Base-by-base conservation (phyloP, 2,329 filamentous ascomycete species). In the Fusarium armeniacum region DNA sequence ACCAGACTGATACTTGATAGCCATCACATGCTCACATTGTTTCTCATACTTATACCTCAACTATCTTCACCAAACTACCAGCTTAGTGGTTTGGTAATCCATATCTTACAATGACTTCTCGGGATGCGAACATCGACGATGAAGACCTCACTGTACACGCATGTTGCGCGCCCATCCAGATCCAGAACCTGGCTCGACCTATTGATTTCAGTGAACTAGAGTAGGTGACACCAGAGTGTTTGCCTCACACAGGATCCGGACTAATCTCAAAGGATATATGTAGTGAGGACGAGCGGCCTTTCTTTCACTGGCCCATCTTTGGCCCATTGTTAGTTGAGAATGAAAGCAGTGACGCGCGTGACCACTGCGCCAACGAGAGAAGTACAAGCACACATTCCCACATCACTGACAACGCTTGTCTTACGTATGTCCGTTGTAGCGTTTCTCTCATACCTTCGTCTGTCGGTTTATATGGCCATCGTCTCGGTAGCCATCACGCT, bases 401-500 rank as follows among this genome's bases (percentile, higher is more conserved):
- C 10, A 52, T 33, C 18, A 16, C 22, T 35, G 24, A 3, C 30
- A 18, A 18, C 13, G 6, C 5, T 43, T 22, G 5, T 6, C 49
- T 67, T 32, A 72, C 35, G 1, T 12, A 11, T 16, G 5, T 35
- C 35, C 18, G 18, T 8, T 15, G 10, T 68, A 89, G 86, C 88
- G 0, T 98, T 98, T 77, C 90, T 98, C 30, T 96, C 95, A 3
- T 98, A 96, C 86, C 88, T 98, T 22, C 90, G 94, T 6, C 87
- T 98, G 3, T 90, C 92, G 33, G 88, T 97, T 73, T 97, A 97
- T 82, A 94, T 98, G 87, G 90, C 93, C 69, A 85, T 99, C 53
- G 93, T 98, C 11, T 89, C 93, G 30, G 88, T 97, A 33, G 95
- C 96, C 52, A 97, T 99, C 71, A 90, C 97, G 12, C 85, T 98